Base-by-base conservation (phyloP, 202 grass and related monocot genomes). In the Eragrostis tef region DNA sequence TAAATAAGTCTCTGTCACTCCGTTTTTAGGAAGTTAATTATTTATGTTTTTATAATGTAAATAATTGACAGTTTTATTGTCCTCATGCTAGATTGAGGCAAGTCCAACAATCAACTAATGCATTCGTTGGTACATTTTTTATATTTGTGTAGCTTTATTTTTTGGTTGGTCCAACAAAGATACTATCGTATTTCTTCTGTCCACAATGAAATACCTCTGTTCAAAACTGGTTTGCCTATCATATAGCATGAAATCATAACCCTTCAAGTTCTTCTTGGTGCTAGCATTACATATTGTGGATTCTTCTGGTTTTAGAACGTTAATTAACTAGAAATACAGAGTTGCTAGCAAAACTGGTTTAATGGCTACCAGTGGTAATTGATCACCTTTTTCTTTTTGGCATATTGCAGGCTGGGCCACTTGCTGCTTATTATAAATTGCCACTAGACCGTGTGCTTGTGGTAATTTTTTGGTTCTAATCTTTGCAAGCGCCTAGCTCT, bases 391-490 rank as follows among this genome's bases (percentile, higher is more conserved):
- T 50, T 42, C n/a, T n/a, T 62, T 54, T 64, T 49, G n/a, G 25
- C 51, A 64, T 87, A 17, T 77, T 87, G 70, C 79, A 98, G 95
- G 88, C 84, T 78, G 95, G 90, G 16, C 82, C 85, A 61, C 95
- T 98, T 79, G 95, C 95, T 85, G 88, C 95, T 63, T 98, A 94
- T 80, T 98, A 94, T 86, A 95, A 98, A 69, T 70, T 98, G 43
- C 95, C 92, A 46, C 90, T 98, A 67, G 88, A 95, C 75, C 88
- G 87, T 39, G 83, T 98, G 56, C 58, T 98, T 64, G 92, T 93
- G 90, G 95, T 98, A 91, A 11, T 42, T 42, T 0, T 77, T 61
- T 79, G 15, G 74, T 73, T 45, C 50, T 21, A 19, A 68, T 46
- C 20, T 82, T 53, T n/a, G n/a, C n/a, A n/a, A 14, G 49, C 1